Evolutionary conservation across 2,329 filamentous ascomycete genomes (phyloP), one percentile per base, ranked within the genome.

Genomic region (Bipolaris victoriae): DNA sequence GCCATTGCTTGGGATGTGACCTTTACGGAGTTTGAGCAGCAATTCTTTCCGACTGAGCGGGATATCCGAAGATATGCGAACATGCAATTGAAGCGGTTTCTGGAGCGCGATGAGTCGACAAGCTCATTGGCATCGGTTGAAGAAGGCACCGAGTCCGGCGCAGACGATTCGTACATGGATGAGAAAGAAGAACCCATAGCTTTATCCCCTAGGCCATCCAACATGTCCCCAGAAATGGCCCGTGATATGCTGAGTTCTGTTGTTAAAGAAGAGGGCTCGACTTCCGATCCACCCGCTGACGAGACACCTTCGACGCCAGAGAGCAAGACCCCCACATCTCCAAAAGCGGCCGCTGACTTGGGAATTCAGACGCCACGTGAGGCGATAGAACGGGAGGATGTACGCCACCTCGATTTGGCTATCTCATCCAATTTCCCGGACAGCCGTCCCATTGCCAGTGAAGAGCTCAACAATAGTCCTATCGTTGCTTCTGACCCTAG

Each of bases 11-110:
- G 95, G 95, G 96, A 99, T 70, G 87, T 89, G 22, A 87, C 87
- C 0, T 99, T 99, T 78, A 84, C 87, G 54, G 90, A 95, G 52
- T 98, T 99, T 58, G 96, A 99, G 73, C 86, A 88, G 41, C 90
- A 96, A 67, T 99, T 94, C 78, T 89, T 99, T 68, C 94, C 90
- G 0, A 88, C 94, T 0, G 96, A 99, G 75, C 98, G 96, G 71
- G 95, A 99, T 78, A 96, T 99, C 70, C 86, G 92, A 61, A 88
- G 95, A 68, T 81, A 99, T 59, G 96, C 95, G 11, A 92, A 94
- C 57, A 84, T 97, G 60, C 96, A 99, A 73, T 81, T 99, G 55
- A 94, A 91, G 73, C 97, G 96, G 74, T 99, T 99, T 72, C 86
- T 94, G 7, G 93, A 98, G 73, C 90, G 82, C 56, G 84, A 92